Base-by-base conservation (phyloP, 768 basidiomycete species). In the Leccinum subtestaceum region DNA sequence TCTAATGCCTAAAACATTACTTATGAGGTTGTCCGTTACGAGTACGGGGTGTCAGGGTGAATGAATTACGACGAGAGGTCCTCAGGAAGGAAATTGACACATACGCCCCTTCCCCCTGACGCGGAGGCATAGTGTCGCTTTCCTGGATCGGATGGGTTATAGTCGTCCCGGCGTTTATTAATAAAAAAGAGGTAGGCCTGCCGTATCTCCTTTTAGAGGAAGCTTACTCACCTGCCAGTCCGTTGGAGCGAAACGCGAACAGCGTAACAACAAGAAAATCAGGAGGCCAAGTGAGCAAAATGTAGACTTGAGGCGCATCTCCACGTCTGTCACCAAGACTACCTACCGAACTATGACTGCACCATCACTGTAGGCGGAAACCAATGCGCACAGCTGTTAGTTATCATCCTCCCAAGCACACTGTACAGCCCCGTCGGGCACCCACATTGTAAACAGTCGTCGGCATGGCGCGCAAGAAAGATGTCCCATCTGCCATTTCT, bases 71-170 rank as follows among this genome's bases (percentile, higher is more conserved):
- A 64, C 43, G 4, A 46, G 5, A 13, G 9, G 15, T 4, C 43
- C 21, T 23, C 52, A 38, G 36, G 51, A 55, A 50, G 5, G 17
- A 5, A 21, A 19, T 45, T 45, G 5, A 21, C 12, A 4, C 31
- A 23, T 17, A 25, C 32, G 51, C 2, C 21, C 12, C 13, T 7
- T 31, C 52, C 43, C 21, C 40, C 46, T 13, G 52, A 54, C 31
- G 36, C 31, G 40, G 6, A n/a, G 19, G 12, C 48, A 29, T 50
- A 50, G 3, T 50, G 27, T 27, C 25, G 15, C 31, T n/a, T 19
- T 31, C 29, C 32, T 25, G 19, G 46, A 60, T 60, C 53, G 52
- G 52, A 25, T 50, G 60, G 52, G 58, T 53, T 51, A 60, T 48
- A 38, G 40, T 50, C 27, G 23, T 13, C 31, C 58, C 52, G 38